Evolutionary conservation across 306 rosid species (phyloP).

Genomic region (Fagus sylvatica): DNA sequence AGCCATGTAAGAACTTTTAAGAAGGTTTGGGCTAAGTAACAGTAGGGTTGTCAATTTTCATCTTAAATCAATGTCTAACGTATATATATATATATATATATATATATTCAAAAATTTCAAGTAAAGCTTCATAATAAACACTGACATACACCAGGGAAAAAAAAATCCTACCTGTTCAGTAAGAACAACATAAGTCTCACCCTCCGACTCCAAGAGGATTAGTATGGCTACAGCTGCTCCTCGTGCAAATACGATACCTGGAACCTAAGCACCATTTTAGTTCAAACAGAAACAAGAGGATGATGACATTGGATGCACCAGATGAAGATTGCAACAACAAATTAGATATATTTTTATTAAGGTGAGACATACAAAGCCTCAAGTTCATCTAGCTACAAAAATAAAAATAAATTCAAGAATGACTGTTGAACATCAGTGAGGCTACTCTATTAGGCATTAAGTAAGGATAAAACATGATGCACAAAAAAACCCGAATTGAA

Average conservation of each 20-base stretch:
- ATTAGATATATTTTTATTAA: conserved; percentile 5
- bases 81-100: too few relatives aligned
- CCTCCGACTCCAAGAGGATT: conserved; percentile 78
- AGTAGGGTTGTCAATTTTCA: neutral
- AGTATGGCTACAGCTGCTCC: conserved; percentile 91
- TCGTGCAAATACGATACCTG: conserved; percentile 94
- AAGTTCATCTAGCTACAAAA: neutral
- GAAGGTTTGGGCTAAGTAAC: neutral
- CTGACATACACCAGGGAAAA: conserved; percentile 4
- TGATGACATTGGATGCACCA: conserved; percentile 18
- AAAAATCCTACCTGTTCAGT: conserved; percentile 69
- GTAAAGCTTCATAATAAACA: conserved; percentile 1
- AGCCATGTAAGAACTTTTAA: conserved; percentile 27
- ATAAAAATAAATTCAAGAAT: neutral
- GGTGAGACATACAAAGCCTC: neutral
- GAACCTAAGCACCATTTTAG: conserved; percentile 62
- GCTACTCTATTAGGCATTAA: neutral
- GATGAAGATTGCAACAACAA: conserved; percentile 7
- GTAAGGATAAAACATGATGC: neutral
- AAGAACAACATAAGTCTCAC: conserved; percentile 82
- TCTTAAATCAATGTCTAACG: neutral
- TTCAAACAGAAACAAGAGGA: conserved; percentile 37
- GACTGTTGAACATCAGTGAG: neutral
- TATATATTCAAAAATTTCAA: neutral
- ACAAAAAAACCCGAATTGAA: neutral